These are phyloP conservation scores for Chrysanthemum makinoi DNA, from an alignment of 129 eudicot species.

Conservation along the genomic window DNA sequence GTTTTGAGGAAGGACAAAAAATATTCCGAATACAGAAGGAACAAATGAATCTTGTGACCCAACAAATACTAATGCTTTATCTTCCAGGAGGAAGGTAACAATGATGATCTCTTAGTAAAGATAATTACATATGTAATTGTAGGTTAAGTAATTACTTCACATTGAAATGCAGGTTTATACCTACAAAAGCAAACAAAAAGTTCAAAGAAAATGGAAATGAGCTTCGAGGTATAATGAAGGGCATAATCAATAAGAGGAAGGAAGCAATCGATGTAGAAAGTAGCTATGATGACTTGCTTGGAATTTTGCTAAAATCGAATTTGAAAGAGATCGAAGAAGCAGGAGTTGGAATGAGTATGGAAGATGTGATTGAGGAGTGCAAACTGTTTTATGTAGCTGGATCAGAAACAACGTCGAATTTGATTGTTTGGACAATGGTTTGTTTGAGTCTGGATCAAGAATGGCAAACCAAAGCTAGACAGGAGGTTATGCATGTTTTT, in stretches of 20 bases:
- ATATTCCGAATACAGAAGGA: constrained; percentile 57
- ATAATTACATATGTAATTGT: background rate
- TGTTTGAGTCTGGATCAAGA: constrained; percentile 36
- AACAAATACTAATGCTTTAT: constrained; percentile 19
- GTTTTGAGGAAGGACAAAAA: constrained; percentile 45
- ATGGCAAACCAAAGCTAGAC: constrained; percentile 43
- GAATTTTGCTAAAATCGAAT: constrained; percentile 34
- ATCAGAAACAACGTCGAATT: constrained; percentile 38
- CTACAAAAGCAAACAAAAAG: constrained; percentile 36
- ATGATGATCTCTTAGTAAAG: background rate
- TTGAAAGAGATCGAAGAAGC: constrained; percentile 21
- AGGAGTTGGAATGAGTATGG: constrained; percentile 31
- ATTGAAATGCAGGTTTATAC: constrained; percentile 32
- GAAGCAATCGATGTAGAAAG: constrained; percentile 23
- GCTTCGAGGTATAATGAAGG: constrained; percentile 12
- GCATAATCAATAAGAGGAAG: constrained; percentile 23
- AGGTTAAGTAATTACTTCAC: background rate
- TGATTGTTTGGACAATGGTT: constrained; percentile 45
- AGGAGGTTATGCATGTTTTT: constrained; percentile 37
- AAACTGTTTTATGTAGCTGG: constrained; percentile 52
- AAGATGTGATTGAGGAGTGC: constrained; percentile 46
- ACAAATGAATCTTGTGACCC: constrained; percentile 29
- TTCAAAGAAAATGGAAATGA: constrained; percentile 21
- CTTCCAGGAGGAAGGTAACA: constrained; percentile 67
- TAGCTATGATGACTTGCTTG: constrained; percentile 27